A percentile compares a stretch with the other conserved stretches of the same genome.
phyloP scores from a whole-genome alignment of 2,329 filamentous ascomycete genomes.

The Rosellinia necatrix region DNA sequence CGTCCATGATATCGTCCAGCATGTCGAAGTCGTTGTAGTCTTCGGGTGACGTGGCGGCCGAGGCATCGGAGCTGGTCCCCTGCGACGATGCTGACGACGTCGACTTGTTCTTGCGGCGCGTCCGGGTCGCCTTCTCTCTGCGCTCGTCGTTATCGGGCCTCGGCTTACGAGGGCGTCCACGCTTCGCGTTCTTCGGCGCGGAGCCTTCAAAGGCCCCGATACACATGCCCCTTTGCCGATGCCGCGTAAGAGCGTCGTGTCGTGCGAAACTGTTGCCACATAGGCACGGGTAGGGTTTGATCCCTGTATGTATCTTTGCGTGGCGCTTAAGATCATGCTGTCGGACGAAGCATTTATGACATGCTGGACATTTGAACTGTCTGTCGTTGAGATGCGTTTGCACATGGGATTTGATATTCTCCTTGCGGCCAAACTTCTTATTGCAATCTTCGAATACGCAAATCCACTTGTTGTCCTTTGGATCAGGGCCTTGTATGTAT shows the following conservation, averaged over 20 bases:
- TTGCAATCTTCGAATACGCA: slow-evolving; percentile 79
- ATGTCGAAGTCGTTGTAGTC: slow-evolving; percentile 47
- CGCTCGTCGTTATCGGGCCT: slow-evolving; percentile 62
- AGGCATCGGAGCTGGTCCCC: slow-evolving; percentile 62
- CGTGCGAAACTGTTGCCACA: slow-evolving; percentile 95
- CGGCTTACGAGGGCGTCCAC: slow-evolving; percentile 67
- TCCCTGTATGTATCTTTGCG: slow-evolving; percentile 94
- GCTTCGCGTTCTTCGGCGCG: slow-evolving; percentile 63
- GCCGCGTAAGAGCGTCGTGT: slow-evolving; percentile 91
- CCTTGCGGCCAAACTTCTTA: slow-evolving; percentile 93
- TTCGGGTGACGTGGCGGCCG: slow-evolving; percentile 56
- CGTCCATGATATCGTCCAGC: slow-evolving; percentile 55
- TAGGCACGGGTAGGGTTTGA: slow-evolving; percentile 93
- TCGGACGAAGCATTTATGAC: slow-evolving; percentile 93
- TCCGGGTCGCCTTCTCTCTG: slow-evolving; percentile 60
- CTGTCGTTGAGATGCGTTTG: slow-evolving; percentile 97
- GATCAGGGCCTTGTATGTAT: slow-evolving; percentile 74
- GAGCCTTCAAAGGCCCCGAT: slow-evolving; percentile 88
- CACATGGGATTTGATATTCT: slow-evolving; percentile 98
- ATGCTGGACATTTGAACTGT: slow-evolving; percentile 91
- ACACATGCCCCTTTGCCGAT: slow-evolving; percentile 95
- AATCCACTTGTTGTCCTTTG: slow-evolving; percentile 76
- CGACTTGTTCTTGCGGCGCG: slow-evolving; percentile 62
- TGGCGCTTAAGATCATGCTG: slow-evolving; percentile 97
- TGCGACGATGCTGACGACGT: slow-evolving; percentile 54